Evolutionary conservation across 2,329 filamentous ascomycete genomes (phyloP), one percentile per base, ranked within the genome.

Genomic region (Colletotrichum euphorbiae): DNA sequence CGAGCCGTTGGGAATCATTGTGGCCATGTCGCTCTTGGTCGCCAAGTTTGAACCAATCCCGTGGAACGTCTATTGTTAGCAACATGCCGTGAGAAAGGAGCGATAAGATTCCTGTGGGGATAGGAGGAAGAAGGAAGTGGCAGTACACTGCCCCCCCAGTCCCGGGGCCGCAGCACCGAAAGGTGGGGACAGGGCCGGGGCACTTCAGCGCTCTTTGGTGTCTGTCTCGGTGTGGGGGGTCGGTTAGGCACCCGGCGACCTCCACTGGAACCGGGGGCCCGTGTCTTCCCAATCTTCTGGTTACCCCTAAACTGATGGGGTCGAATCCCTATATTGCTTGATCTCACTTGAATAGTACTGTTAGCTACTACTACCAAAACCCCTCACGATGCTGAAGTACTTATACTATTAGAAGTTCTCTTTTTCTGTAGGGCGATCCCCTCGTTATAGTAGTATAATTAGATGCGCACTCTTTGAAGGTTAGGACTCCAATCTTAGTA

Each of bases 111-210:
- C 45, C 46, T 24, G 57, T 28, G 45, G 57, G 57, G 36, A 28
- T 21, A 21, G 21, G 45, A 33, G 6, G n/a, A n/a, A n/a, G 46
- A 61, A 61, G 57, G 57, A 61, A 61, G 57, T 61, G 57, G 57
- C 57, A 52, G 57, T 61, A 42, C 46, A 61, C 33, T 36, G 4
- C 33, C 7, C 7, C 11, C 7, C 11, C 21, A 17, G 19, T 7
- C 8, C 15, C 36, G 15, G 24, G 45, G 57, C 19, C 15, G 57
- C 46, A 9, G 57, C 46, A 50, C 57, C 46, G 57, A 56, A 12
- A 1, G 38, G 57, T 33, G 57, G 57, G 15, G 57, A 42, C 33
- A 0, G 4, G 19, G 45, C 56, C 56, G 43, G 56, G 52, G 33
- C 21, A 21, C 21, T 21, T 3, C 21, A 21, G 21, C 21, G 21